Conservation (phyloP, 2,329 filamentous ascomycete genomes). For the Emergomyces africanus region DNA sequence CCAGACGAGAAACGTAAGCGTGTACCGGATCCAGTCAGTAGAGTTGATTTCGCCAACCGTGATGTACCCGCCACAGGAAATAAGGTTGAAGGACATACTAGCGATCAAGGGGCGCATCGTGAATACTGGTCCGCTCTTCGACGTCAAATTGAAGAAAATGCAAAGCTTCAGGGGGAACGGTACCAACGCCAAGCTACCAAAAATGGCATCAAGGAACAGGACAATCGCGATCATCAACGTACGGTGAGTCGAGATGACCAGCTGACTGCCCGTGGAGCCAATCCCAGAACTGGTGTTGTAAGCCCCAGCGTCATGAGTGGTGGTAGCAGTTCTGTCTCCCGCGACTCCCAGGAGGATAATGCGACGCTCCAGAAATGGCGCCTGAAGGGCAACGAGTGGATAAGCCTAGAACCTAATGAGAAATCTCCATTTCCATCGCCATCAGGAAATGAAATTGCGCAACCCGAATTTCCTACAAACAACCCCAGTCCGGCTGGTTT, state of each 20-base stretch:
- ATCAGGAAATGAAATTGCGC: background rate
- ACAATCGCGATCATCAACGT: constrained; percentile 2
- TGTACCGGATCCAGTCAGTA: background rate
- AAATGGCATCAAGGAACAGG: background rate
- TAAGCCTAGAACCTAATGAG: constrained; percentile 19
- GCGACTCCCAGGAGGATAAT: constrained; percentile 10
- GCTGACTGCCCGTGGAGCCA: constrained; percentile 21
- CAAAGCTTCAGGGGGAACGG: background rate
- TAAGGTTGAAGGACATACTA: background rate
- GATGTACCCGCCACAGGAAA: background rate
- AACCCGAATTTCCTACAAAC: background rate
- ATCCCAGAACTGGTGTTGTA: constrained; percentile 25
- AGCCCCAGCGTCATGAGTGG: constrained; percentile 21
- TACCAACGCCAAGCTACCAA: background rate
- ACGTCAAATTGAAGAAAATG: constrained; percentile 2
- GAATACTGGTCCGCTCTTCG: constrained; percentile 2
- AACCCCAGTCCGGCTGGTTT: background rate
- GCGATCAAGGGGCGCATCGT: background rate
- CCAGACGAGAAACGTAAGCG: background rate
- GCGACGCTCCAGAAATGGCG: constrained; percentile 18
- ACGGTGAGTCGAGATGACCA: constrained; percentile 21
- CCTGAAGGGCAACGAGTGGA: constrained; percentile 24
- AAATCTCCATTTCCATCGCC: constrained; percentile 11
- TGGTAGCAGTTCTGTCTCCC: constrained; percentile 11
- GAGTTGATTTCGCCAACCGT: background rate